Percentiles rank a stretch among this genome's conserved stretches.
Conservation (phyloP, 2,329 filamentous ascomycete species). For the Alternaria sp. region DNA sequence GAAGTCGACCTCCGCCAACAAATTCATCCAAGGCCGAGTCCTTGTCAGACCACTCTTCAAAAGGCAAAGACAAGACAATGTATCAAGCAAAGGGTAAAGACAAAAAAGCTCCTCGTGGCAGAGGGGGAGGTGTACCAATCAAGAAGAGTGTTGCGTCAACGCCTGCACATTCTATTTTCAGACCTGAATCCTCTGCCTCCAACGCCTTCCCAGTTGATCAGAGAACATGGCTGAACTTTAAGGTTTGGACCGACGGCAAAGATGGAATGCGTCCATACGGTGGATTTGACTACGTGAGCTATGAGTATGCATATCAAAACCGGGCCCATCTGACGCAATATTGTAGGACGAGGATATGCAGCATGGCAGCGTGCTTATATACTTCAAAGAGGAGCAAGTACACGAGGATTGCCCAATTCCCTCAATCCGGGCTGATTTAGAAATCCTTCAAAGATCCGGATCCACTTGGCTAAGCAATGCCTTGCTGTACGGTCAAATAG, state of each 20-base stretch:
- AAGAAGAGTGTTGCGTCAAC: slow-evolving; percentile 37
- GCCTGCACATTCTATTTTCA: slow-evolving; percentile 27
- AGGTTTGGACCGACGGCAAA: slow-evolving; percentile 47
- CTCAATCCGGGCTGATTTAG: slow-evolving; percentile 47
- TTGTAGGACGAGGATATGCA: slow-evolving; percentile 52
- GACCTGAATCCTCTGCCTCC: slow-evolving; percentile 39
- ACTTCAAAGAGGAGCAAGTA: slow-evolving; percentile 52
- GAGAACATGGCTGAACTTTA: slow-evolving; percentile 50
- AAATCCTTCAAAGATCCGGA: slow-evolving; percentile 48
- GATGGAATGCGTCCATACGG: slow-evolving; percentile 45
- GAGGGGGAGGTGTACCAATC: slow-evolving; percentile 51
- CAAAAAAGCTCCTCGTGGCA: slow-evolving; percentile 50
- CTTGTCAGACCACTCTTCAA: slow-evolving; percentile 41
- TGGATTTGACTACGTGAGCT: slow-evolving; percentile 50
- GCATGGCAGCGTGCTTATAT: slow-evolving; percentile 49
- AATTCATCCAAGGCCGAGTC: slow-evolving; percentile 36
- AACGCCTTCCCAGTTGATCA: slow-evolving; percentile 28
- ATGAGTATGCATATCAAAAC: slow-evolving; percentile 6
- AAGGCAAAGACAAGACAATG: slow-evolving; percentile 45
- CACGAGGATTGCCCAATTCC: slow-evolving; percentile 48
- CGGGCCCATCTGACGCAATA: neutral
- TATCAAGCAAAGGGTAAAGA: slow-evolving; percentile 51
- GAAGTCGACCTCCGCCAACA: slow-evolving; percentile 24
- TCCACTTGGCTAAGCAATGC: slow-evolving; percentile 52
- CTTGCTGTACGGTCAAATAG: slow-evolving; percentile 48